These are phyloP conservation scores for Lasiodiplodia citricola DNA, from an alignment of 2,329 filamentous ascomycete genomes.

Conservation along the genomic window DNA sequence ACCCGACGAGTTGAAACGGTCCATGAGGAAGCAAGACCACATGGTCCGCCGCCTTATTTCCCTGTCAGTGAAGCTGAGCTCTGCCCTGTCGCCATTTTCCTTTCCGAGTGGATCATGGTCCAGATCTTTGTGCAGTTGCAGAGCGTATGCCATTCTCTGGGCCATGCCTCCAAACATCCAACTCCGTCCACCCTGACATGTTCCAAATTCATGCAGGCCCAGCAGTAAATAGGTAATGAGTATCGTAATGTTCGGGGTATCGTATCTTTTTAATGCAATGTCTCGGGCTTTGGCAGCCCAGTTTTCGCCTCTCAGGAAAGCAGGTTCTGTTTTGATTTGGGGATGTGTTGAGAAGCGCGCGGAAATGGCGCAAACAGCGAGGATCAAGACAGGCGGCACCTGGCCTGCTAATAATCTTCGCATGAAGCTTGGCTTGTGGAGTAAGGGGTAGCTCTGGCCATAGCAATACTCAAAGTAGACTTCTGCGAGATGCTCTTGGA, in stretches of 20 bases:
- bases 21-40: slow-evolving; percentile 99
- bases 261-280: slow-evolving; percentile 85
- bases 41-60: slow-evolving; percentile 93
- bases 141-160: slow-evolving; percentile 93
- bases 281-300: slow-evolving; percentile 89
- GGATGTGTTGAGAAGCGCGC: slow-evolving; percentile 93
- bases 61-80: slow-evolving; percentile 86
- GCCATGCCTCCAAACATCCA: slow-evolving; percentile 97
- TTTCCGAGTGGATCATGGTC: slow-evolving; percentile 77
- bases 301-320: slow-evolving; percentile 85
- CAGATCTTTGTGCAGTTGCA: slow-evolving; percentile 90
- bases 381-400: slow-evolving; percentile 84
- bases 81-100: slow-evolving; percentile 61
- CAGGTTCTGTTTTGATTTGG: slow-evolving; percentile 73
- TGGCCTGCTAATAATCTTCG: slow-evolving; percentile 78
- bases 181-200: slow-evolving; percentile 91
- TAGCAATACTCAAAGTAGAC: slow-evolving; percentile 97
- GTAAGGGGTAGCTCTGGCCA: slow-evolving; percentile 89
- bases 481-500: slow-evolving; percentile 92
- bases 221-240: slow-evolving; percentile 87
- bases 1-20: slow-evolving; percentile 94
- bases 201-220: slow-evolving; percentile 93
- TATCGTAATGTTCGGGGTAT: slow-evolving; percentile 95
- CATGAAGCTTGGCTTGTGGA: slow-evolving; percentile 98
- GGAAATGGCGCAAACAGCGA: slow-evolving; percentile 96